Conservation (phyloP, 2,329 filamentous ascomycete genomes). For the Didymella segeticola region DNA sequence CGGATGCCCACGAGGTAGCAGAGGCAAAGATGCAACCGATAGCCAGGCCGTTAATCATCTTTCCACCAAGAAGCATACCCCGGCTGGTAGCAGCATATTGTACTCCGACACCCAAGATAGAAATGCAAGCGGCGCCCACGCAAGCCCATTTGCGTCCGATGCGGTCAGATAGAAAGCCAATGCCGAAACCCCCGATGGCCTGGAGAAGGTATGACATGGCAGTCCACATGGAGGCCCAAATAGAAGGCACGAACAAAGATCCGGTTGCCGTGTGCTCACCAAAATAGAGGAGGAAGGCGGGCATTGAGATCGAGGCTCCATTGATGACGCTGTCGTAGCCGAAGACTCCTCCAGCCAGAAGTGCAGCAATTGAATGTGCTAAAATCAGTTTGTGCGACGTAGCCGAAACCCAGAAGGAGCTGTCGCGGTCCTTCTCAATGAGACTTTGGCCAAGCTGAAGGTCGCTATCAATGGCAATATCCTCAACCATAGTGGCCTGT, state of each 20-base stretch:
- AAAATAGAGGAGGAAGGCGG: conserved; percentile 14
- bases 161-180: conserved; percentile 14
- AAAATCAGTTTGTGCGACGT: conserved; percentile 11
- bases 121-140: conserved; percentile 5
- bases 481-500: conserved; percentile 11
- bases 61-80: conserved; percentile 7
- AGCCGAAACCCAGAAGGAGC: conserved; percentile 10
- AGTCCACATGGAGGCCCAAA: conserved; percentile 17
- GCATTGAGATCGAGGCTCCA: conserved; percentile 16
- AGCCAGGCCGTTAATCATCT: conserved; percentile 14
- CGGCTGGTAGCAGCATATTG: conserved; percentile 11
- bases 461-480: conserved; percentile 3
- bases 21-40: conserved; percentile 15
- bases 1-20: conserved; percentile 14
- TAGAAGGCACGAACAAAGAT: conserved; percentile 10
- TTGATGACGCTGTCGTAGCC: conserved; percentile 19
- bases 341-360: conserved; percentile 15
- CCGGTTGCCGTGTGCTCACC: conserved; percentile 6
- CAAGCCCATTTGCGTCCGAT: conserved; percentile 16
- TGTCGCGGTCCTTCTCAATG: conserved; percentile 9
- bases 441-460: conserved; percentile 8
- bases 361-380: conserved; percentile 8
- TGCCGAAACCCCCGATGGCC: conserved; percentile 13
- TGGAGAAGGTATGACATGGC: conserved; percentile 18
- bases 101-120: conserved; percentile 7